phyloP scores from a whole-genome alignment of 2,329 filamentous ascomycete genomes.

The Colletotrichum brevisporum region DNA sequence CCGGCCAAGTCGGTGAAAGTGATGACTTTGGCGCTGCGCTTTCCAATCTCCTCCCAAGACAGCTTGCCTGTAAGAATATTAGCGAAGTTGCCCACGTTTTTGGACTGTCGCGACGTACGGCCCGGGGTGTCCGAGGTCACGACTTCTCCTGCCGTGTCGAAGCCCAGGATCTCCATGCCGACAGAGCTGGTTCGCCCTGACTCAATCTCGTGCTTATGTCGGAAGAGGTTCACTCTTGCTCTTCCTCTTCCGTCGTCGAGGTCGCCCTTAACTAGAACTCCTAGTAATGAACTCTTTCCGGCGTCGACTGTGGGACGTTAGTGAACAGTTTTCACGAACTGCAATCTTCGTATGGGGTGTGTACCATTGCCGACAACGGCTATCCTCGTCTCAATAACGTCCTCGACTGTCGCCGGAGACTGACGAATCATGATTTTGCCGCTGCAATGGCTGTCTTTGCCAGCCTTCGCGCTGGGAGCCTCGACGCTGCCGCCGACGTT shows the following conservation, averaged over 20 bases:
- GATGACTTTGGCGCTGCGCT: conserved; percentile 95
- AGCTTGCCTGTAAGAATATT: conserved; percentile 66
- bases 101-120: conserved; percentile 65
- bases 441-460: conserved; percentile 80
- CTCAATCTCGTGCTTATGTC: conserved; percentile 98
- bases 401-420: conserved; percentile 80
- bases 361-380: conserved; percentile 94
- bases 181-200: conserved; percentile 96
- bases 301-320: conserved; percentile 81
- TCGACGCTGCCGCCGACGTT: conserved; percentile 87
- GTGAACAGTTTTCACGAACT: not conserved
- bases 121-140: conserved; percentile 86
- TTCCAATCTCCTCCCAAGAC: conserved; percentile 98
- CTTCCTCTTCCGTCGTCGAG: conserved; percentile 95
- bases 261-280: conserved; percentile 94
- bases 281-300: conserved; percentile 95
- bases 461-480: conserved; percentile 70
- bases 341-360: conserved; percentile 36
- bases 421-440: conserved; percentile 91
- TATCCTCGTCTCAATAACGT: conserved; percentile 95
- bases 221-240: conserved; percentile 94
- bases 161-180: conserved; percentile 99
- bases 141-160: conserved; percentile 88
- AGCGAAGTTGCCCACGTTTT: too few relatives aligned
- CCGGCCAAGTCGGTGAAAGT: conserved; percentile 96